Conservation (phyloP, 2,329 filamentous ascomycete species). For the Myotisia sp. region DNA sequence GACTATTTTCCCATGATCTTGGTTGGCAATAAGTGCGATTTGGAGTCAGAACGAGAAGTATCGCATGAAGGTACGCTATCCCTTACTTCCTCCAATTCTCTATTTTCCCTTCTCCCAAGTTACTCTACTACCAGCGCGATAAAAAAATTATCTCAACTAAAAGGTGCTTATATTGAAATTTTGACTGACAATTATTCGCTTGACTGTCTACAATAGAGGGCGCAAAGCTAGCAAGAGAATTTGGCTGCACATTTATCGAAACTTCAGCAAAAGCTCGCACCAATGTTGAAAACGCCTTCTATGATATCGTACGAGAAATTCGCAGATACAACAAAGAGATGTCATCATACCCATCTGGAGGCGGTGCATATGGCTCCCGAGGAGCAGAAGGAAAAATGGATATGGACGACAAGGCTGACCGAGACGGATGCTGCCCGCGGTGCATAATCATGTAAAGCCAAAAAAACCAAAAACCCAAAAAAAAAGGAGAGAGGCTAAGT, state of each 20-base stretch:
- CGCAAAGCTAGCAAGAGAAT: constrained; percentile 67
- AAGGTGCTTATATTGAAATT: not conserved
- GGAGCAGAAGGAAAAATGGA: constrained; percentile 56
- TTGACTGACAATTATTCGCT: no score
- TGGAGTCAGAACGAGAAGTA: constrained; percentile 83
- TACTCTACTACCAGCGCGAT: not conserved
- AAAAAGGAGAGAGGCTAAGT: not conserved
- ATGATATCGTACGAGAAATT: constrained; percentile 95
- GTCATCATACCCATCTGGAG: constrained; percentile 66
- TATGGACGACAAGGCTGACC: constrained; percentile 43
- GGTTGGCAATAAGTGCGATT: constrained; percentile 97
- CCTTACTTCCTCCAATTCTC: not conserved
- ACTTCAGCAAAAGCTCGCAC: constrained; percentile 96
- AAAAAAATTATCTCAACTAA: not conserved
- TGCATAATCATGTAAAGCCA: constrained; percentile 68
- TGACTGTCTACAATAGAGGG: constrained; percentile 61
- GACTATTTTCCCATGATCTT: constrained; percentile 99
- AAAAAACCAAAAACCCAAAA: constrained; percentile 2
- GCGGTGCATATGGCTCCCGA: constrained; percentile 47
- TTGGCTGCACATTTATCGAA: constrained; percentile 97
- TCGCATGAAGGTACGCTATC: constrained; percentile 64
- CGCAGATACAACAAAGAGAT: constrained; percentile 97
- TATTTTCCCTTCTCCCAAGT: constrained; percentile 1
- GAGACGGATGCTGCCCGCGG: constrained; percentile 63
- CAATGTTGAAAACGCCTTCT: constrained; percentile 97